These are phyloP conservation scores for Achaetomium macrosporum DNA, from an alignment of 2,329 filamentous ascomycete genomes.

Conservation along the genomic window DNA sequence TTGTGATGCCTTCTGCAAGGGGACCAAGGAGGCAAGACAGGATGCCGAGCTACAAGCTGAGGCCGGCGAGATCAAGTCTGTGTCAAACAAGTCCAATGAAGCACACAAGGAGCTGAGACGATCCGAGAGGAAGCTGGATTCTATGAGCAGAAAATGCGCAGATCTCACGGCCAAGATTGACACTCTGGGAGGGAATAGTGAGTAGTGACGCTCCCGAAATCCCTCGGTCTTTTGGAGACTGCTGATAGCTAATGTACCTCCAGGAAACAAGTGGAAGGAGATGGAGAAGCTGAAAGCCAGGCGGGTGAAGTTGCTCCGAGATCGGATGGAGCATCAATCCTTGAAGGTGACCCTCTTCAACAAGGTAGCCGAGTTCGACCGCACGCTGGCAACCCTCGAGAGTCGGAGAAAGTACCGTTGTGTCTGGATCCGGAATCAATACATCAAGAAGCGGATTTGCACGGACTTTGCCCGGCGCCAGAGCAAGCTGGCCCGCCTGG, in stretches of 20 bases:
- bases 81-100: background rate
- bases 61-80: background rate
- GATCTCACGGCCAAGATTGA: background rate
- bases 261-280: background rate
- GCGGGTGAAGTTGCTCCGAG: background rate
- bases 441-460: constrained; percentile 9
- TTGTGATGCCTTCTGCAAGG: constrained; percentile 8
- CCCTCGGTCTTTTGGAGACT: background rate
- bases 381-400: background rate
- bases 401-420: constrained; percentile 3
- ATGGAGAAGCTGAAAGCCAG: background rate
- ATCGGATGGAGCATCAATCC: background rate
- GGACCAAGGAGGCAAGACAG: background rate
- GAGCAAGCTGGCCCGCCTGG: background rate
- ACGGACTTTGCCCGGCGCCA: constrained; percentile 5
- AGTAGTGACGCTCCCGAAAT: background rate
- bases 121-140: background rate
- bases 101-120: background rate
- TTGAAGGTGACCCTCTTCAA: background rate
- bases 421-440: constrained; percentile 6
- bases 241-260: background rate
- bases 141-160: background rate
- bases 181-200: background rate
- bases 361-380: background rate
- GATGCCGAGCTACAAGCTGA: background rate